Evolutionary conservation across 768 basidiomycete species (phyloP).

Genomic region (Nevesoporus exiguus): DNA sequence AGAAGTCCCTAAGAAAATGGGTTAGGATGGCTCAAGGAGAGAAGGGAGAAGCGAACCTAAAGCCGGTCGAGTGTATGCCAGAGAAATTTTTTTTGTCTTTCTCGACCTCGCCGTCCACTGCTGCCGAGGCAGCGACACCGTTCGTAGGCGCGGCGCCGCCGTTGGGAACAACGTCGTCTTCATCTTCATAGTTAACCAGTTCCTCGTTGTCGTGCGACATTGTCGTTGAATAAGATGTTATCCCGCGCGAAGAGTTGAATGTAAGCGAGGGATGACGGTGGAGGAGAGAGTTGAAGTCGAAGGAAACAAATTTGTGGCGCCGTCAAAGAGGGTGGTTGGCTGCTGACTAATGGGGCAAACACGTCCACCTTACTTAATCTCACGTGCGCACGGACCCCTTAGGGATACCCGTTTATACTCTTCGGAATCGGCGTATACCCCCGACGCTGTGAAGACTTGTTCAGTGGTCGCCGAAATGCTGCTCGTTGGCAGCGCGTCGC

Average conservation of each 20-base stretch:
- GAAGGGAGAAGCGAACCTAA: constrained; percentile 60
- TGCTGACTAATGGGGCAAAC: constrained; percentile 26
- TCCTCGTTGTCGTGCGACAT: constrained; percentile 90
- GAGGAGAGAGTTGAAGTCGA: constrained; percentile 20
- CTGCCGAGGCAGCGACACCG: constrained; percentile 46
- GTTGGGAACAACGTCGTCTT: constrained; percentile 72
- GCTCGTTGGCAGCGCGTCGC: not conserved
- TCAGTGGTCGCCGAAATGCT: constrained; percentile 4
- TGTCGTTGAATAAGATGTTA: constrained; percentile 27
- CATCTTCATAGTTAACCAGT: constrained; percentile 93
- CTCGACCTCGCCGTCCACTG: constrained; percentile 51
- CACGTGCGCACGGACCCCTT: constrained; percentile 30
- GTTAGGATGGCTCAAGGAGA: constrained; percentile 6
- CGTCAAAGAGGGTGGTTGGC: constrained; percentile 3
- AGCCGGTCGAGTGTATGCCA: constrained; percentile 99
- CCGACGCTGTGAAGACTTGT: not conserved
- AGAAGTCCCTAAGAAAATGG: constrained; percentile 71
- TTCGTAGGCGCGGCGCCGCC: constrained; percentile 46
- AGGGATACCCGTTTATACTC: not conserved
- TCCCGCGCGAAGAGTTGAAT: constrained; percentile 23
- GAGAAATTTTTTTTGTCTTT: constrained; percentile 98
- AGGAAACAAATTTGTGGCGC: constrained; percentile 25
- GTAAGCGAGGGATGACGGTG: constrained; percentile 17
- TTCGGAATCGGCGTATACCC: not conserved
- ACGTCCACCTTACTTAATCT: constrained; percentile 12